Percentiles rank a stretch among this genome's conserved stretches.
Conservation (phyloP, 129 eudicot genomes). For the Saussurea involucrata region DNA sequence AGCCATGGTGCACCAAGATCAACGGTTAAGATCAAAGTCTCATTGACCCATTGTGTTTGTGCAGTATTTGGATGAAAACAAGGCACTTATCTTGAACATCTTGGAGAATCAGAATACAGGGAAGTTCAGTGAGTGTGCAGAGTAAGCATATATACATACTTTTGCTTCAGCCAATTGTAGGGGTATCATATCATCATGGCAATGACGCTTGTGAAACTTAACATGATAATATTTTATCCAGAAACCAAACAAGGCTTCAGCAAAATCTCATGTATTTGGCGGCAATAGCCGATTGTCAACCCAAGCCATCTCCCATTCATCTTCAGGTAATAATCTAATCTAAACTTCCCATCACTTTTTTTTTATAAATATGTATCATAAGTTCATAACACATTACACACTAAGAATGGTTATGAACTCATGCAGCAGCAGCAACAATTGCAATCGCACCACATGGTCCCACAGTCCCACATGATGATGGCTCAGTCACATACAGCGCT, state of each 20-base stretch:
- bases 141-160: constrained; percentile 27
- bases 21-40: neutral
- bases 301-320: constrained; percentile 39
- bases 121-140: constrained; percentile 54
- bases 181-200: neutral
- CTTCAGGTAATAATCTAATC: constrained; percentile 35
- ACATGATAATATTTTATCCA: constrained; percentile 1
- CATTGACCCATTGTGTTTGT: neutral
- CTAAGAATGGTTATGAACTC: constrained; percentile 23
- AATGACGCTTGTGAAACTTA: neutral
- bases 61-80: constrained; percentile 70
- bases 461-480: constrained; percentile 33
- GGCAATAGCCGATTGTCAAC: constrained; percentile 59
- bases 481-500: constrained; percentile 28
- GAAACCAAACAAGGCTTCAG: constrained; percentile 58
- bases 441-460: constrained; percentile 42
- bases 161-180: neutral
- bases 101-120: constrained; percentile 60
- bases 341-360: neutral
- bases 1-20: neutral
- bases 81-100: constrained; percentile 53
- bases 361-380: neutral
- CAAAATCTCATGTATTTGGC: constrained; percentile 62
- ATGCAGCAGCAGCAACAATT: constrained; percentile 43
- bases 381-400: too few species aligned